Base-by-base conservation (phyloP, 352 stramenopile species). In the Achlya hypogyna region DNA sequence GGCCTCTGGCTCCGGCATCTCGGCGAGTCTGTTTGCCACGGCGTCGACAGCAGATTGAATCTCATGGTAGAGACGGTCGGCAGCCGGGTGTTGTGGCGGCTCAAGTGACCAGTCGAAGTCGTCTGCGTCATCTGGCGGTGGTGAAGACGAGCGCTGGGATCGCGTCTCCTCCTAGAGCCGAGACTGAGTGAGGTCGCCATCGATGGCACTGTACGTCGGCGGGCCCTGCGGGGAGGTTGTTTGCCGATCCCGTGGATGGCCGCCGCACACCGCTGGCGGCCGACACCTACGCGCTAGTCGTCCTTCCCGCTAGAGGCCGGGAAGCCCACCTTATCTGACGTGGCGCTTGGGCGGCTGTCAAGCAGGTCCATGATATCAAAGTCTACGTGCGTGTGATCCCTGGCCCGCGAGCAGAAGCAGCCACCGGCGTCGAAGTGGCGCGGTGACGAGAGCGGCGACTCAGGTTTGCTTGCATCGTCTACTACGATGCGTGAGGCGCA, bases 21-120 rank as follows among this genome's bases (percentile, higher is more conserved):
- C 18, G 12, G 60, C 60, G 0, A 67, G 51, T 14, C 60, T 42
- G 12, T 28, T 28, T 0, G 42, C 47, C 22, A 38, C 60, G 22
- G 60, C 60, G 34, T 67, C 60, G 28, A 67, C 60, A 14, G 43
- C 60, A 5, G 60, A 51, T 45, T 67, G 60, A 9, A 67, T 67
- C 20, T 67, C 60, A 1, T 67, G 42, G 34, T 49, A 67, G 18
- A 67, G 60, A 22, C 35, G 42, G 1, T 67, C 60, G 4, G 60
- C 20, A 18, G 38, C 38, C 54, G 52, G 32, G 5, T 51, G 20
- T 27, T n/a, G 22, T 6, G 14, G n/a, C 31, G 34, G 27, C 10
- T 35, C 18, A 6, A 64, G 20, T 5, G 45, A 31, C 54, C 54
- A 64, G 23, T 64, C 35, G 31, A 64, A 58, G 54, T 29, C 22